phyloP scores from a whole-genome alignment of 257 asterid species.

The Striga asiatica region DNA sequence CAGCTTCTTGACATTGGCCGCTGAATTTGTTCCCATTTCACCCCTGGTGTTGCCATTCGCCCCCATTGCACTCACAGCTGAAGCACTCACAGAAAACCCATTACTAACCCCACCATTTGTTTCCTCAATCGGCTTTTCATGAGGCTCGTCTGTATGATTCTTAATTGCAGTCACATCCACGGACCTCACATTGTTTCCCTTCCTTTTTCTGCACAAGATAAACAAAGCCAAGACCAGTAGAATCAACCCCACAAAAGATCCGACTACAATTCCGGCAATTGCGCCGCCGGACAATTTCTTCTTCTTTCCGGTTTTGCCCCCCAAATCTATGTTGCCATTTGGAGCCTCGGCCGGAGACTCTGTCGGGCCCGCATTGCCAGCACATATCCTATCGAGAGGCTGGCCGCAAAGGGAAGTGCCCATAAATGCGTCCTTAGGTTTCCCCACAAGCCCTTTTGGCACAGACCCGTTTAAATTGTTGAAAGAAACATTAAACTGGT shows the following conservation, averaged over 20 bases:
- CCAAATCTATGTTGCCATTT: constrained; percentile 3
- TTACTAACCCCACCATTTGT: constrained; percentile 29
- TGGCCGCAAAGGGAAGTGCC: constrained; percentile 67
- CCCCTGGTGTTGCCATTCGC: no score
- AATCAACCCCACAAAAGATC: constrained; percentile 52
- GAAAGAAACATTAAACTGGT: constrained; percentile 61
- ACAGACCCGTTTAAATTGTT: constrained; percentile 57
- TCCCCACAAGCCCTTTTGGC: constrained; percentile 41
- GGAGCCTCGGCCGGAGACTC: constrained; percentile 30
- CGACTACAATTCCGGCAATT: constrained; percentile 70
- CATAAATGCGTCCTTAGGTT: constrained; percentile 34
- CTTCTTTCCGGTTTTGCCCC: constrained; percentile 14
- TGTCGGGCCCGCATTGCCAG: constrained; percentile 19
- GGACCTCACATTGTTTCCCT: constrained; percentile 40
- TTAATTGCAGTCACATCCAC: constrained; percentile 40
- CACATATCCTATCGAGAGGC: constrained; percentile 52
- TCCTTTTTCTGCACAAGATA: constrained; percentile 54
- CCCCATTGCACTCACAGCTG: no score
- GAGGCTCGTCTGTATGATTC: constrained; percentile 35
- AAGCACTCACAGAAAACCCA: constrained; percentile 33
- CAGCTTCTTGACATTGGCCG: constrained; percentile 34
- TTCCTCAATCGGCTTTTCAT: constrained; percentile 30
- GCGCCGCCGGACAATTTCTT: constrained; percentile 63
- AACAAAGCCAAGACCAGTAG: constrained; percentile 38
- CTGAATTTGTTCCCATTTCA: no score